Conservation (phyloP, 192 early-diverging fungal species). For the Geranomyces variabilis region DNA sequence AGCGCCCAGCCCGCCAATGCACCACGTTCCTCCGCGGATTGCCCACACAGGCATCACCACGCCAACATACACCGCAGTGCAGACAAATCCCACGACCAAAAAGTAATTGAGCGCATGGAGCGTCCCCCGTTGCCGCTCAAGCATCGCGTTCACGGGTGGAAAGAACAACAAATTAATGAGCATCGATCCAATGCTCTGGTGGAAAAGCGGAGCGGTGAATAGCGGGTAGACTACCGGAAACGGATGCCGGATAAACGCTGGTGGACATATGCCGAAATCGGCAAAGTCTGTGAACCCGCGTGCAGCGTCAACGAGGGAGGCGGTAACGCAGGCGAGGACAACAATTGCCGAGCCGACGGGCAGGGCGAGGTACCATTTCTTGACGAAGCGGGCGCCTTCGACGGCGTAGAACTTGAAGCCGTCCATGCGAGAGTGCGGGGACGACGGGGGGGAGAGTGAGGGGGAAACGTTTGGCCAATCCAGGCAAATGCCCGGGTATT, state of each 20-base stretch:
- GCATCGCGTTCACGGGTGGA: constrained; percentile 14
- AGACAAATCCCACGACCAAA: neutral
- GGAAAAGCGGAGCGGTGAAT: constrained; percentile 8
- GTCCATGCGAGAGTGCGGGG: too few species aligned
- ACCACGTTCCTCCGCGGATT: neutral
- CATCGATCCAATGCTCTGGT: neutral
- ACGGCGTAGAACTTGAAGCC: constrained; percentile 13
- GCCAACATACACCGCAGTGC: neutral
- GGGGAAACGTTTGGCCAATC: too few species aligned
- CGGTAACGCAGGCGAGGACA: neutral
- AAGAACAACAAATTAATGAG: constrained; percentile 33
- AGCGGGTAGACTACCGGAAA: constrained; percentile 6
- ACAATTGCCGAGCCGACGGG: constrained; percentile 16
- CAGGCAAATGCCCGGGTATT: too few species aligned
- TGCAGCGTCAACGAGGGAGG: neutral
- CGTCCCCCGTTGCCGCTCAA: constrained; percentile 28
- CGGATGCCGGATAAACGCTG: neutral
- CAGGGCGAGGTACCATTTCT: constrained; percentile 31
- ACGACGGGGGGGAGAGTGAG: too few species aligned
- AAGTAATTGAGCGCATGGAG: constrained; percentile 20
- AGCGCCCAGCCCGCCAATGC: constrained; percentile 18
- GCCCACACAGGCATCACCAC: neutral
- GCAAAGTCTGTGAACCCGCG: neutral
- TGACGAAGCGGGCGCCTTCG: constrained; percentile 10
- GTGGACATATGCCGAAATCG: constrained; percentile 19